phyloP scores from a whole-genome alignment of 1,284 basidiomycete genomes.

The Meripilus lineatus region DNA sequence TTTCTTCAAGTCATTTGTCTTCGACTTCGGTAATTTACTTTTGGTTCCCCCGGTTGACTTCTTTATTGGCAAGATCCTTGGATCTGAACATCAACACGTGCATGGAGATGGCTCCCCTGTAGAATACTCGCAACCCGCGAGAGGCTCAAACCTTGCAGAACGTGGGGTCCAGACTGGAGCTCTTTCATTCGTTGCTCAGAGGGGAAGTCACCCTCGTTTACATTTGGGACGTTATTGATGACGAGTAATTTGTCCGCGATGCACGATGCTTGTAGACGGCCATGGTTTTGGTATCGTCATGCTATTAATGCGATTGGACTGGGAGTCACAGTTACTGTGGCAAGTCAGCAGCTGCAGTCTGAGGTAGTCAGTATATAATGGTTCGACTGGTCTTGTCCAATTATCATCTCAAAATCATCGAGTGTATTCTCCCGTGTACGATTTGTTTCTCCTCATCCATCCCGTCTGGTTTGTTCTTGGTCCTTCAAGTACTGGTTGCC shows the following conservation, averaged over 20 bases:
- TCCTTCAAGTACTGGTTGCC: too few species aligned
- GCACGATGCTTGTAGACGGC: background rate
- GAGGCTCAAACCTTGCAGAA: too few species aligned
- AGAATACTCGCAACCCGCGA: too few species aligned
- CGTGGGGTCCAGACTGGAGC: slow-evolving; percentile 5
- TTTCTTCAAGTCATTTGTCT: slow-evolving; percentile 1
- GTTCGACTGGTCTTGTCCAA: too few species aligned
- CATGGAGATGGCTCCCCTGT: slow-evolving; percentile 1
- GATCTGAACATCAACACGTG: background rate
- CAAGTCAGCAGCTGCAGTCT: too few species aligned
- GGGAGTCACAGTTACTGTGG: too few species aligned
- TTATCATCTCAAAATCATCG: too few species aligned
- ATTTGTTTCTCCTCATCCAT: too few species aligned
- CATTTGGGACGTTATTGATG: slow-evolving; percentile 4
- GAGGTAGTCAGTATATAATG: too few species aligned
- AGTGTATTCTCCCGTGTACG: too few species aligned
- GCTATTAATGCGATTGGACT: background rate
- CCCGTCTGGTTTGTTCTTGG: too few species aligned
- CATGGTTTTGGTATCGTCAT: background rate
- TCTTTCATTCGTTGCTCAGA: slow-evolving; percentile 1
- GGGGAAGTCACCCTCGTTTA: slow-evolving; percentile 8
- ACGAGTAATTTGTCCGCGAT: background rate
- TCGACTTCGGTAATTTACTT: slow-evolving; percentile 3
- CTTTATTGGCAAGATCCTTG: slow-evolving; percentile 1
- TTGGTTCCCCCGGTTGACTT: background rate